phyloP scores from a whole-genome alignment of 75 land plant genomes.

The Larix kaempferi region DNA sequence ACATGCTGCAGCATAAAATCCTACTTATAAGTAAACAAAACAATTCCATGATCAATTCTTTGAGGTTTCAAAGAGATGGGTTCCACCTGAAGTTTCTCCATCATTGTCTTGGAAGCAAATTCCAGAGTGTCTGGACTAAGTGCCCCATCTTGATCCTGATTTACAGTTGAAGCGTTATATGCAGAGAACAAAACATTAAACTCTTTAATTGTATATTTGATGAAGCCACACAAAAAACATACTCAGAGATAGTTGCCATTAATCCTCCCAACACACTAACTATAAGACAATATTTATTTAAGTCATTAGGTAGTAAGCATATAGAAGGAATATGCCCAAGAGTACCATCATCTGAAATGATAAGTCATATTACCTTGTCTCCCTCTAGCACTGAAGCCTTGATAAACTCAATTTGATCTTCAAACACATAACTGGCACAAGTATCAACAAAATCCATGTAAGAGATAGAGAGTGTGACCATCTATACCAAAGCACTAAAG shows the following conservation, averaged over 20 bases:
- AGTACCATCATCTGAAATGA: neutral
- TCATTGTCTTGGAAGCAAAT: constrained; percentile 50
- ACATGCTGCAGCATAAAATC: neutral
- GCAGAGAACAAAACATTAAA: neutral
- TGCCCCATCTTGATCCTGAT: constrained; percentile 51
- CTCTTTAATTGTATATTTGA: neutral
- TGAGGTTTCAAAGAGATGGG: neutral
- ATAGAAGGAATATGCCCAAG: neutral
- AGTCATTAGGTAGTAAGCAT: neutral
- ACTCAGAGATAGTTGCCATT: neutral
- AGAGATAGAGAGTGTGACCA: neutral
- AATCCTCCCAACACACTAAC: neutral
- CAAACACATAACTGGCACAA: constrained; percentile 76
- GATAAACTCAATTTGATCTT: constrained; percentile 93
- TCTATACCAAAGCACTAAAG: constrained; percentile 33
- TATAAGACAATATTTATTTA: neutral
- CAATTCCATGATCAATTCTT: neutral
- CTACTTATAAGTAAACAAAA: neutral
- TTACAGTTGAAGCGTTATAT: neutral
- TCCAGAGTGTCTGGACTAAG: constrained; percentile 20
- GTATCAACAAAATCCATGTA: neutral
- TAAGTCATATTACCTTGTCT: constrained; percentile 23
- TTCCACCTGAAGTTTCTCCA: constrained; percentile 61
- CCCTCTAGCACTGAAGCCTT: constrained; percentile 75
- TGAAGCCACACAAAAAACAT: neutral